Evolutionary conservation across 2,329 filamentous ascomycete genomes (phyloP), one percentile per base, ranked within the genome.

Genomic region (Microcyclosporella mali): DNA sequence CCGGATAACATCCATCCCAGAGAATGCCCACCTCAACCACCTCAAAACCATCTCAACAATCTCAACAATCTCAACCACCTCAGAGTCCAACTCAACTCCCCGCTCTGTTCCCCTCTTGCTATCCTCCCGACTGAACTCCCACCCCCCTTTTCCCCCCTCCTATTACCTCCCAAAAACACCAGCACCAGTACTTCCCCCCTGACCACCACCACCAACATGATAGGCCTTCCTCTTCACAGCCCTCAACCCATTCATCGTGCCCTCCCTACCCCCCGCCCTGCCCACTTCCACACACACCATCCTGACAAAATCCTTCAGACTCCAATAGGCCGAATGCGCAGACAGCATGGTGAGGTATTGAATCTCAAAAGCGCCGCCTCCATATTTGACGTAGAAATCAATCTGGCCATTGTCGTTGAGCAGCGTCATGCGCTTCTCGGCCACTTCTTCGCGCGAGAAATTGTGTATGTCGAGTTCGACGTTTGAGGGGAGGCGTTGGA

Each of bases 271-370:
- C 4, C 79, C 76, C 53, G 73, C 73, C 50, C 90, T 73, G 2
- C 89, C 89, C 54, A 94, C 81, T 66, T 98, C 92, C 25, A 90
- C 73, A 33, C 94, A 94, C 37, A 97, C 67, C 71, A 97, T 82
- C 33, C 89, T 73, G n/a, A 94, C 82, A 62, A 98, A 89, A 61
- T 97, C 92, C 19, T 73, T 78, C 56, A 85, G 81, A 2, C 80
- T 76, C 92, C 92, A 98, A 65, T 98, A 98, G 61, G 85, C 90
- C 43, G 86, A 88, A 65, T 98, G 92, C 7, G 92, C 92, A 44
- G 88, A 86, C 41, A 98, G 69, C 92, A 98, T 98, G 54, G 94
- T 95, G 28, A 97, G 67, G 62, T 98, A 98, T 66, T 97, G 89
- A 17, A 95, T 88, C 65, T 95, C 92, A 28, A 98, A 70, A 3